A percentile compares a stretch with the other conserved stretches of the same genome.
These are phyloP conservation scores for Diaporthe velutina DNA, from an alignment of 2,329 filamentous ascomycete species.

Conservation along the genomic window DNA sequence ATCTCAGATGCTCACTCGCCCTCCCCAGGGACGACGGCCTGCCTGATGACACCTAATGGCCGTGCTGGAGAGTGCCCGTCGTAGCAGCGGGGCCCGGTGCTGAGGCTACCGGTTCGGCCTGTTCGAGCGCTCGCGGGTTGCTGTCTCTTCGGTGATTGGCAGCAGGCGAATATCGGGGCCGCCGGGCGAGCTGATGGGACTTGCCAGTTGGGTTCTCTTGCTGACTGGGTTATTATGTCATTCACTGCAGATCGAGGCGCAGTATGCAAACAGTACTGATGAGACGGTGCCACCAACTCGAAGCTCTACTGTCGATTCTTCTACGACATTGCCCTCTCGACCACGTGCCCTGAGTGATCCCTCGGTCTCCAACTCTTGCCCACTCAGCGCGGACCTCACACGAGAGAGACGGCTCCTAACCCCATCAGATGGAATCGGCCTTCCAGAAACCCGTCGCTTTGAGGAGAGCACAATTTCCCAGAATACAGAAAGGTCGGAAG, in stretches of 20 bases:
- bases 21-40: not conserved
- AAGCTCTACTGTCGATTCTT: not conserved
- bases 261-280: not conserved
- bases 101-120: not conserved
- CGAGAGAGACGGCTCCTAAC: not conserved
- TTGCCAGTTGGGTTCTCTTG: not conserved
- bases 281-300: not conserved
- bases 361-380: not conserved
- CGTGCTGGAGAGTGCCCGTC: not conserved
- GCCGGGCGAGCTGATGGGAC: not conserved
- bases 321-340: not conserved
- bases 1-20: conserved; percentile 1
- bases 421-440: not conserved
- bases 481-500: not conserved
- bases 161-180: not conserved
- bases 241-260: not conserved
- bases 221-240: not conserved
- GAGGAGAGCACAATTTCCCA: not conserved
- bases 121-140: not conserved
- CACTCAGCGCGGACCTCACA: not conserved
- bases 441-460: not conserved
- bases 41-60: not conserved
- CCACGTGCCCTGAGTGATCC: not conserved
- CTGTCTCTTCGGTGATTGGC: not conserved
- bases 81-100: not conserved